phyloP scores from a whole-genome alignment of 139 green algal genomes.

The Chlamydomonas sp. region DNA sequence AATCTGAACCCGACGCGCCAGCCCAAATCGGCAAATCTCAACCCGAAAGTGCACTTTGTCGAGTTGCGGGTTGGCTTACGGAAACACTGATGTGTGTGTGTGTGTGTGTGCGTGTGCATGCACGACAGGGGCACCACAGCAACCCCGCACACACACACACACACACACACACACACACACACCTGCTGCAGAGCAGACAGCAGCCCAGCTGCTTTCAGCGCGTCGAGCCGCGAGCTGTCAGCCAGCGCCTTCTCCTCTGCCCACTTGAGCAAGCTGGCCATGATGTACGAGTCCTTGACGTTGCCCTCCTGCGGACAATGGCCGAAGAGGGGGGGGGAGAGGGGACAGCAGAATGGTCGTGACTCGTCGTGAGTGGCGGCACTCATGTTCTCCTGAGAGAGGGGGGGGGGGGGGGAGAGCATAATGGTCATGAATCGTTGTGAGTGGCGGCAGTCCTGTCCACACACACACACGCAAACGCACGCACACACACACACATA shows the following conservation, averaged over 20 bases:
- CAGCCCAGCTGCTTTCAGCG: slow-evolving; percentile 26
- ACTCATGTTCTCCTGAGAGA: neutral
- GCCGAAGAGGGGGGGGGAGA: neutral
- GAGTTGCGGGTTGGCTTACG: too few relatives aligned
- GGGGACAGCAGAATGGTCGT: neutral
- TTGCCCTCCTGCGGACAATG: slow-evolving; percentile 27
- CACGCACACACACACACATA: too few relatives aligned
- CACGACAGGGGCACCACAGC: neutral
- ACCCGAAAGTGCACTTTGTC: too few relatives aligned
- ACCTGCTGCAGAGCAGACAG: slow-evolving; percentile 29
- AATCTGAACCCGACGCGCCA: neutral
- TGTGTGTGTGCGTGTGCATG: too few relatives aligned
- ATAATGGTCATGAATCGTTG: neutral
- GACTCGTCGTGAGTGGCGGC: neutral
- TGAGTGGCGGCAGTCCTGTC: neutral
- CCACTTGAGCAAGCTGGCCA: slow-evolving; percentile 28
- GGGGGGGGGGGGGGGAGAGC: neutral
- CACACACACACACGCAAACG: neutral
- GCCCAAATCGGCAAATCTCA: neutral
- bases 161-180: neutral
- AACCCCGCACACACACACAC: too few relatives aligned
- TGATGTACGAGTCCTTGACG: slow-evolving; percentile 41
- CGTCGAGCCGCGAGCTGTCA: slow-evolving; percentile 16
- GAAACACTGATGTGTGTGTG: too few relatives aligned
- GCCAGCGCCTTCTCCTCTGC: slow-evolving; percentile 13